These are phyloP conservation scores for Mycocentrospora acerina DNA, from an alignment of 2,329 filamentous ascomycete genomes.

Conservation along the genomic window DNA sequence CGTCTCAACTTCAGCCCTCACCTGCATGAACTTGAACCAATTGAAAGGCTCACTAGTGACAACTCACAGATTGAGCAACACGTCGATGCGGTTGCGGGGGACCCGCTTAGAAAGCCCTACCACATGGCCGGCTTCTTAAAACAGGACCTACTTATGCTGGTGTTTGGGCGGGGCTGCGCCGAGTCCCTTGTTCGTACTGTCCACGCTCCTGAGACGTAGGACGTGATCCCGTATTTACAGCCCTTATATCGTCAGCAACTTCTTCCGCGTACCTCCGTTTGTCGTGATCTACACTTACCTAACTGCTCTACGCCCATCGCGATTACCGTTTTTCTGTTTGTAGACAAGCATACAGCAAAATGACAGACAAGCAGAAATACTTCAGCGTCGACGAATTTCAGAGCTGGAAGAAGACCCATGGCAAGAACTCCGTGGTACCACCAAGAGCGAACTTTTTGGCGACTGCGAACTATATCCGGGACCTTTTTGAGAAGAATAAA, in stretches of 20 bases:
- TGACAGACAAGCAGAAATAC: slow-evolving; percentile 21
- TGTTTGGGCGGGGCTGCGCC: slow-evolving; percentile 8
- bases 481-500: slow-evolving; percentile 35
- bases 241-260: too few species aligned
- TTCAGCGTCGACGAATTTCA: slow-evolving; percentile 29
- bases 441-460: slow-evolving; percentile 31
- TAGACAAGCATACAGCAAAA: slow-evolving; percentile 7
- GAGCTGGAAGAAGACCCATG: slow-evolving; percentile 22
- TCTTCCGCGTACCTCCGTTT: too few species aligned
- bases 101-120: slow-evolving; percentile 11
- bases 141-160: slow-evolving; percentile 2
- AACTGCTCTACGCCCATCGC: neutral
- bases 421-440: slow-evolving; percentile 15
- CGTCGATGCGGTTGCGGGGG: slow-evolving; percentile 5
- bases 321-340: neutral
- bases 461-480: slow-evolving; percentile 28
- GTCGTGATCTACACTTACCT: neutral
- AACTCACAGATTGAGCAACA: slow-evolving; percentile 4
- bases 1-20: neutral
- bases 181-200: neutral
- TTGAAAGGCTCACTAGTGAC: slow-evolving; percentile 8
- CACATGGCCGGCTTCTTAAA: slow-evolving; percentile 6
- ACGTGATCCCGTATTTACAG: too few species aligned
- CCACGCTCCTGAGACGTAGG: too few species aligned
- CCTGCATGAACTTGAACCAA: slow-evolving; percentile 5